Evolutionary conservation across 2,329 filamentous ascomycete genomes (phyloP).

Genomic region (Verticillium albo-atrum): DNA sequence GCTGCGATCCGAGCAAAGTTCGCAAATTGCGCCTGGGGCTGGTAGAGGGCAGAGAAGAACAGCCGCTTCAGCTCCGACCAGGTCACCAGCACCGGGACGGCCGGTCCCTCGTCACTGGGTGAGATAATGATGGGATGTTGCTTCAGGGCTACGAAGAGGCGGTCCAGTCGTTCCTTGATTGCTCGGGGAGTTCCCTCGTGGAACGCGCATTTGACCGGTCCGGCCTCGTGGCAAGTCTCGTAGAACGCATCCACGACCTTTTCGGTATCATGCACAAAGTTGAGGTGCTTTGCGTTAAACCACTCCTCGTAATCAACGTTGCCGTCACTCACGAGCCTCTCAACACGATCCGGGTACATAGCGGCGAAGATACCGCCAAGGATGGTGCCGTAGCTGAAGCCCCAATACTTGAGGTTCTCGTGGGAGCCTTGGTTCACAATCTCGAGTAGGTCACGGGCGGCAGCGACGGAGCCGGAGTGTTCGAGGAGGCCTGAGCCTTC

Average conservation of each 20-base stretch:
- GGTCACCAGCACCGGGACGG: conserved; percentile 44
- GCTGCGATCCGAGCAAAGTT: conserved; percentile 37
- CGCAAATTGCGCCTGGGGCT: conserved; percentile 36
- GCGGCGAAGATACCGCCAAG: conserved; percentile 48
- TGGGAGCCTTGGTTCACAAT: conserved; percentile 36
- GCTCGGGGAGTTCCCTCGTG: conserved; percentile 27
- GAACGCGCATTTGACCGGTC: conserved; percentile 42
- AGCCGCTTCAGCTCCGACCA: conserved; percentile 42
- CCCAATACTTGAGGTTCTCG: conserved; percentile 45
- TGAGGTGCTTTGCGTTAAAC: conserved; percentile 38
- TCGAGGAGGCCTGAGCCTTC: conserved; percentile 28
- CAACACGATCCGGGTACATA: conserved; percentile 46
- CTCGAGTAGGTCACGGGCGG: conserved; percentile 43
- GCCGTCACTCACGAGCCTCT: conserved; percentile 46
- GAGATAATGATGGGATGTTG: conserved; percentile 36
- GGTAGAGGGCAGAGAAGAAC: conserved; percentile 38
- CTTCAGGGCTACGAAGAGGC: conserved; percentile 35
- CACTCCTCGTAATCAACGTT: conserved; percentile 53
- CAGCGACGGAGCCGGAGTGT: conserved; percentile 38
- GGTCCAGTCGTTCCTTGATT: conserved; percentile 33
- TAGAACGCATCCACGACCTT: conserved; percentile 49
- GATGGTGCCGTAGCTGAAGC: conserved; percentile 50
- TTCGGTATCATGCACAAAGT: conserved; percentile 51
- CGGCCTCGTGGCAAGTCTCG: conserved; percentile 46
- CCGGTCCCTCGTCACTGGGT: conserved; percentile 25